Conservation (phyloP, 345 rosid species). For the Syzygium jambos region DNA sequence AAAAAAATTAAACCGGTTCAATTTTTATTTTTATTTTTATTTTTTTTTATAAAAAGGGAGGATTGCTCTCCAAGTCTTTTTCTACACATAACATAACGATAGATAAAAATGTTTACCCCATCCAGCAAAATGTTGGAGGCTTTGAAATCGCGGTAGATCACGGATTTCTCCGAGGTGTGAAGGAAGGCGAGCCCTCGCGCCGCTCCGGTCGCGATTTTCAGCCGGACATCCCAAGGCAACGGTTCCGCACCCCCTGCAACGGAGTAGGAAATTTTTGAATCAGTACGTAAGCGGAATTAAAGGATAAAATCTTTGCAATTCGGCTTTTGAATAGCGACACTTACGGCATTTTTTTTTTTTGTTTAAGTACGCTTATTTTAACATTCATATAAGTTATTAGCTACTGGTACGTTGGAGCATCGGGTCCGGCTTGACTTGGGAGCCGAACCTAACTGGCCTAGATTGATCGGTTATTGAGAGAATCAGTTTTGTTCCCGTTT, state of each 20-base stretch:
- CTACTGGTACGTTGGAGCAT: too few species aligned
- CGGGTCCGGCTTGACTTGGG: too few species aligned
- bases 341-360: too few species aligned
- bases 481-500: too few species aligned
- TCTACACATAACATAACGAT: neutral
- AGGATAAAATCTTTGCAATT: neutral
- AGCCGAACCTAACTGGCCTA: too few species aligned
- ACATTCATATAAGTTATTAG: too few species aligned
- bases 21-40: neutral
- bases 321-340: neutral
- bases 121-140: constrained; percentile 83
- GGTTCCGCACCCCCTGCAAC: constrained; percentile 53
- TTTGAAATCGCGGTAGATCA: constrained; percentile 83
- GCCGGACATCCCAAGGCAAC: constrained; percentile 49
- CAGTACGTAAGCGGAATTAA: neutral
- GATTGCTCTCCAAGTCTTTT: neutral
- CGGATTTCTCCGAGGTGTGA: constrained; percentile 72
- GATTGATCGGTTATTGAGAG: too few species aligned
- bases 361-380: too few species aligned
- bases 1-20: neutral
- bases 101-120: constrained; percentile 20
- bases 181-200: constrained; percentile 69
- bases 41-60: neutral
- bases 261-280: neutral
- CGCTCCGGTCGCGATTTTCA: constrained; percentile 68